Evolutionary conservation across 352 stramenopile genomes (phyloP).

Genomic region (Globisporangium radiosum): DNA sequence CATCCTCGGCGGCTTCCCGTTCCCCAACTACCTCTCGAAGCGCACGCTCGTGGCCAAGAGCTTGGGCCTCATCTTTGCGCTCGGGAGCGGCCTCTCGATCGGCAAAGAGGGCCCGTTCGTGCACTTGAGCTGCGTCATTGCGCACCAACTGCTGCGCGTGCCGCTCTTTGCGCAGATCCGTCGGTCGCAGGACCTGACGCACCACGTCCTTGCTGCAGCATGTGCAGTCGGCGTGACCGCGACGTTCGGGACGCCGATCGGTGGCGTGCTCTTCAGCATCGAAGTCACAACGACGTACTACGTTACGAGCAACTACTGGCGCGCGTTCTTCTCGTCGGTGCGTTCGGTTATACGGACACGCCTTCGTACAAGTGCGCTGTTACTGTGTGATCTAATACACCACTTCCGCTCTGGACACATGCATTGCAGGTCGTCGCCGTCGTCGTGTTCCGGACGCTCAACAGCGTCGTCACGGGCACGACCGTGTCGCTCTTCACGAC

Average conservation of each 20-base stretch:
- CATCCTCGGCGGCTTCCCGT: conserved; percentile 67
- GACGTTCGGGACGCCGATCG: conserved; percentile 69
- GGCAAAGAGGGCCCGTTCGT: conserved; percentile 81
- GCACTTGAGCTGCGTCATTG: conserved; percentile 71
- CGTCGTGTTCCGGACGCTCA: conserved; percentile 78
- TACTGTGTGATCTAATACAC: too few species aligned
- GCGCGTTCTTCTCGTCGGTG: conserved; percentile 83
- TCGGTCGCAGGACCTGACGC: conserved; percentile 49
- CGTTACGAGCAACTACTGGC: conserved; percentile 85
- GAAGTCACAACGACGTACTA: conserved; percentile 87
- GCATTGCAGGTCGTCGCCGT: conserved; percentile 55
- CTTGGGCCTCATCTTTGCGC: conserved; percentile 52
- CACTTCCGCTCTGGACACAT: neutral
- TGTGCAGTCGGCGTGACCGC: conserved; percentile 75
- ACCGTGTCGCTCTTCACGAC: conserved; percentile 78
- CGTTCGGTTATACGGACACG: neutral
- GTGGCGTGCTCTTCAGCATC: conserved; percentile 74
- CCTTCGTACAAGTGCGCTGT: too few species aligned
- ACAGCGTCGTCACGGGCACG: conserved; percentile 47
- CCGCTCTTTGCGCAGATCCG: conserved; percentile 58
- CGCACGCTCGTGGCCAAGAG: conserved; percentile 59
- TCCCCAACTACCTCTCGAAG: conserved; percentile 54
- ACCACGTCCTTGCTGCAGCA: conserved; percentile 60
- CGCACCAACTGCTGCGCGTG: conserved; percentile 48
- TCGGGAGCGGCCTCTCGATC: conserved; percentile 64